phyloP scores from a whole-genome alignment of 805 yeast species.

The Yamadazyma sp. region DNA sequence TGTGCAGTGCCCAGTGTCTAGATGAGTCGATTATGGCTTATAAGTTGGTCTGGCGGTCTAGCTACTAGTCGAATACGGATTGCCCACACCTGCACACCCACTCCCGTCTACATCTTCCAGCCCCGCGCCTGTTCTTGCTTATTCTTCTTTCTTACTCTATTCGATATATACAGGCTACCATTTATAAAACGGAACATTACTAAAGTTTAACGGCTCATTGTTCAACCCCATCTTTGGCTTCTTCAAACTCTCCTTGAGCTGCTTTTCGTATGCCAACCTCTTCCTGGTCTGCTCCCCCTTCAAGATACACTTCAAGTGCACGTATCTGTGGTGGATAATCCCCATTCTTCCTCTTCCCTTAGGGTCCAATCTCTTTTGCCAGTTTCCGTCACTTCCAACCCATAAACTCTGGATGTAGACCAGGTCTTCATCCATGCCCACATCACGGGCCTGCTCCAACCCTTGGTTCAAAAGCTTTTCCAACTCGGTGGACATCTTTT shows the following conservation, averaged over 20 bases:
- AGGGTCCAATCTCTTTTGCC: constrained; percentile 68
- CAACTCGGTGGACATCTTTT: constrained; percentile 75
- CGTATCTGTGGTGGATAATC: constrained; percentile 67
- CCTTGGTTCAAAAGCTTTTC: constrained; percentile 75
- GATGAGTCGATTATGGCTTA: too few species aligned
- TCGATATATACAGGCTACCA: constrained; percentile 31
- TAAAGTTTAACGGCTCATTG: constrained; percentile 44
- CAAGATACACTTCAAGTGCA: constrained; percentile 78
- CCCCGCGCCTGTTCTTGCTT: too few species aligned
- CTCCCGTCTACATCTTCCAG: too few species aligned
- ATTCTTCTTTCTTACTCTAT: too few species aligned
- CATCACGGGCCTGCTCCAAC: constrained; percentile 60
- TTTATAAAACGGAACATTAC: constrained; percentile 40
- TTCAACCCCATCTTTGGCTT: constrained; percentile 55
- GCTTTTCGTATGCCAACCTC: constrained; percentile 60
- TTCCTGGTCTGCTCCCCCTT: constrained; percentile 63
- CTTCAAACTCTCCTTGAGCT: constrained; percentile 44
- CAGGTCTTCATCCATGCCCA: constrained; percentile 59
- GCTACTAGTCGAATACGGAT: too few species aligned
- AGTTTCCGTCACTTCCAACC: constrained; percentile 86
- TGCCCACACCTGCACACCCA: too few species aligned
- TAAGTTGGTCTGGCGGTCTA: too few species aligned
- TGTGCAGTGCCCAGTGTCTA: too few species aligned
- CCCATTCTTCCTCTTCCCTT: constrained; percentile 94
- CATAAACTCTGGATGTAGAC: constrained; percentile 79